Evolutionary conservation across 2,329 filamentous ascomycete species (phyloP).

Genomic region (Macrophomina tecta): DNA sequence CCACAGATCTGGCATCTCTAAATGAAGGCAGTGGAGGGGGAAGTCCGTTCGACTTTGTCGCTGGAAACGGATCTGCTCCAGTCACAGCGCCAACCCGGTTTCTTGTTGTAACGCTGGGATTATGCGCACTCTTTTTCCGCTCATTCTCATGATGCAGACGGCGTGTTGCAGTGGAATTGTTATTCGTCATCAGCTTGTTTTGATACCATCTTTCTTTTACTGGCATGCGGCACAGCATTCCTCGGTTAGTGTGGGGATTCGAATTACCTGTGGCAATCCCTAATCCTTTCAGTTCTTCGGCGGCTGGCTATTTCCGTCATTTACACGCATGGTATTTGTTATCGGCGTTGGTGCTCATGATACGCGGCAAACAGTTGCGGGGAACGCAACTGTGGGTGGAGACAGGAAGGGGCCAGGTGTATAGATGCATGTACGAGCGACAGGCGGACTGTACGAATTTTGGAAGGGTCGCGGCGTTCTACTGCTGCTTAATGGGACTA

Average conservation of each 20-base stretch:
- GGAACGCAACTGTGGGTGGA: neutral
- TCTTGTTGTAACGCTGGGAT: neutral
- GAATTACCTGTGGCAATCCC: neutral
- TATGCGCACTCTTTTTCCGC: conserved; percentile 8
- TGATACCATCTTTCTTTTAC: conserved; percentile 27
- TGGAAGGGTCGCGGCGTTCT: neutral
- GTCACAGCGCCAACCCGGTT: conserved; percentile 13
- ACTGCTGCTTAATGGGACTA: neutral
- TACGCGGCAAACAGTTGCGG: neutral
- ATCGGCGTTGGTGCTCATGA: conserved; percentile 2
- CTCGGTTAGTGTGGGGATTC: neutral
- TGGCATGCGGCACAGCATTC: conserved; percentile 9
- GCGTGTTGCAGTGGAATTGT: neutral
- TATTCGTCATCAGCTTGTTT: conserved; percentile 12
- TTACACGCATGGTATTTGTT: neutral
- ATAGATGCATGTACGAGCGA: conserved; percentile 1
- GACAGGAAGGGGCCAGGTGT: neutral
- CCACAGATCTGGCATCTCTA: conserved; percentile 41
- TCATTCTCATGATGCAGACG: neutral
- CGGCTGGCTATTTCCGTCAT: conserved; percentile 22
- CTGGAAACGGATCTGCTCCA: neutral
- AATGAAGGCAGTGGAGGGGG: conserved; percentile 47
- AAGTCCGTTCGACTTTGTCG: conserved; percentile 52
- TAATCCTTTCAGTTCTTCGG: neutral
- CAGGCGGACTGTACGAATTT: neutral